Conservation (phyloP, 169 alveolate genomes). For the Plasmodium billcollinsi region DNA sequence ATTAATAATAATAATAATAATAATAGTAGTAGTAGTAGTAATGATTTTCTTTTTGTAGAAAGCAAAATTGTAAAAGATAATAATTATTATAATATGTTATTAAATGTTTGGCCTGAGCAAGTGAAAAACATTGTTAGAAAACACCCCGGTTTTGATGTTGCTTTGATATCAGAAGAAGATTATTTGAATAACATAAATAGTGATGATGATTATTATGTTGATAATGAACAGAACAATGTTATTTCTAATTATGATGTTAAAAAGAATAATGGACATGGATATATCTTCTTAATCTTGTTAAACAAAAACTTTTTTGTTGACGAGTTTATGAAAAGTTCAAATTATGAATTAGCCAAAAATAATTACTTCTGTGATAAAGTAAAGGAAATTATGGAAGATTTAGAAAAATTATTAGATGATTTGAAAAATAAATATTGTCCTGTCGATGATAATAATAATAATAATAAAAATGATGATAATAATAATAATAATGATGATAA, state of each 20-base stretch:
- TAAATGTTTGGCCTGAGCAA: conserved; percentile 10
- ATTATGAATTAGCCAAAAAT: conserved; percentile 14
- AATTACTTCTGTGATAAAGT: conserved; percentile 8
- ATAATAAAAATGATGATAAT: too few species aligned
- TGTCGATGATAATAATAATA: neutral
- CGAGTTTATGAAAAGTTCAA: conserved; percentile 27
- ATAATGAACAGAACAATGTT: conserved; percentile 26
- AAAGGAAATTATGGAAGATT: conserved; percentile 12
- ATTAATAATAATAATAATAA: too few species aligned
- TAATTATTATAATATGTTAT: neutral
- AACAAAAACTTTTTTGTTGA: conserved; percentile 37
- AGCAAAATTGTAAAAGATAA: neutral
- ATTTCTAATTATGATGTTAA: conserved; percentile 6
- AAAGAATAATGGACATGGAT: conserved; percentile 20
- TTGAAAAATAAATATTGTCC: conserved; percentile 23
- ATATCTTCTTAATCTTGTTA: conserved; percentile 26
- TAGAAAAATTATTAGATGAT: conserved; percentile 4
- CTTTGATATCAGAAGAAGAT: conserved; percentile 28
- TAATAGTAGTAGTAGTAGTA: neutral
- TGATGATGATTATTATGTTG: conserved; percentile 18
- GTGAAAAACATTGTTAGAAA: conserved; percentile 3
- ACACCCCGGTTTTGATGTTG: conserved; percentile 32
- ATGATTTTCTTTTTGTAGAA: neutral
- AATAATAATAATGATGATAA: too few species aligned
- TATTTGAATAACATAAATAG: conserved; percentile 19